These are phyloP conservation scores for Trichoderma lentiforme DNA, from an alignment of 2,329 filamentous ascomycete genomes.

Conservation along the genomic window DNA sequence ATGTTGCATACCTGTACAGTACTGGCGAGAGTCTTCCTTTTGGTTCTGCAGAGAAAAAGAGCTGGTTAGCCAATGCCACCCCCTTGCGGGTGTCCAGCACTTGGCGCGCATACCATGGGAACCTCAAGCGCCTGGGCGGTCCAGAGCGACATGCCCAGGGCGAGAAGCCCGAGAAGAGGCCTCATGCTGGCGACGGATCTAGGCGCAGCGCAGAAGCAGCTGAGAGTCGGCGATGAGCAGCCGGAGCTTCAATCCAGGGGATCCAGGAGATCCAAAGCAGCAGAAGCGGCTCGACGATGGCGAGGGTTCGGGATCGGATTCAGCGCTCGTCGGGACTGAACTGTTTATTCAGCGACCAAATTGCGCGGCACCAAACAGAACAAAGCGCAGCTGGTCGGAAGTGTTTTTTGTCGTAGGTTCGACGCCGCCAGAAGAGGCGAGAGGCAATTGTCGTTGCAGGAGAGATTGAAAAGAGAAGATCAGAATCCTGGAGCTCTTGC, in stretches of 20 bases:
- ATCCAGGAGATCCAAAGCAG: neutral
- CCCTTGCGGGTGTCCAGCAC: neutral
- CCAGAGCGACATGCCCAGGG: slow-evolving; percentile 53
- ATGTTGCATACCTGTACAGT: slow-evolving; percentile 61
- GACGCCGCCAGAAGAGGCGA: neutral
- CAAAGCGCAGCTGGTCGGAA: neutral
- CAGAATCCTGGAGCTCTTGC: neutral
- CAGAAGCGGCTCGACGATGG: neutral
- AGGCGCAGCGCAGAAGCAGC: neutral
- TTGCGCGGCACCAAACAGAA: slow-evolving; percentile 3
- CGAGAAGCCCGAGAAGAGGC: slow-evolving; percentile 48
- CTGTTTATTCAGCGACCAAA: neutral
- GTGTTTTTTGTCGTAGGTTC: neutral
- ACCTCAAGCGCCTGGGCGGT: slow-evolving; percentile 56
- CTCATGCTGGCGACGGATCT: slow-evolving; percentile 45
- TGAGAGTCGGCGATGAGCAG: neutral
- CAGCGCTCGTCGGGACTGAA: neutral
- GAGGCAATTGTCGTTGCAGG: neutral
- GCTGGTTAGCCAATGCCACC: slow-evolving; percentile 23
- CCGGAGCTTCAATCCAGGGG: neutral
- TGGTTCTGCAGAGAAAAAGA: slow-evolving; percentile 57
- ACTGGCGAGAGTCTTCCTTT: slow-evolving; percentile 71
- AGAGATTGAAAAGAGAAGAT: neutral
- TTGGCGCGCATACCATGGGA: slow-evolving; percentile 45
- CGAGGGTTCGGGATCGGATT: neutral